These are phyloP conservation scores for Globisporangium mamillatum DNA, from an alignment of 352 stramenopile species.

Conservation along the genomic window DNA sequence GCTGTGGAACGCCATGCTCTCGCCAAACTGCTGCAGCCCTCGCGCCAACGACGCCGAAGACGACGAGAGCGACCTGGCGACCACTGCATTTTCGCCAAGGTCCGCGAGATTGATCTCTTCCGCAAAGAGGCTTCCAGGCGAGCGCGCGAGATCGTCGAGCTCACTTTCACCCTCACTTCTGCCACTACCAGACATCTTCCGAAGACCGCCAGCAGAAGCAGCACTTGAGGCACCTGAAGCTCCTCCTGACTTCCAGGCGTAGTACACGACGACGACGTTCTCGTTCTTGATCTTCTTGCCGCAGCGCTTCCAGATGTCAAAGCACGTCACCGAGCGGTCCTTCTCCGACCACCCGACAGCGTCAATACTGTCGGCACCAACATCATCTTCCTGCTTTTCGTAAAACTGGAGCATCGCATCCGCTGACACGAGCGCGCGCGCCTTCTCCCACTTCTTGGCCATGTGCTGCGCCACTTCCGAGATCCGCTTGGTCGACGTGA, in stretches of 20 bases:
- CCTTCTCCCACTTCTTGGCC: slow-evolving; percentile 67
- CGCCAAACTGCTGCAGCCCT: slow-evolving; percentile 40
- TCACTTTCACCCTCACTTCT: slow-evolving; percentile 28
- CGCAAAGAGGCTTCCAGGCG: slow-evolving; percentile 16
- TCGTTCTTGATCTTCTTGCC: slow-evolving; percentile 60
- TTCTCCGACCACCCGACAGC: slow-evolving; percentile 37
- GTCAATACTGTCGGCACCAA: background rate
- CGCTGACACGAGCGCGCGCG: slow-evolving; percentile 28
- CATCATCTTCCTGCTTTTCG: slow-evolving; percentile 34
- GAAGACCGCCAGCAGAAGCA: background rate
- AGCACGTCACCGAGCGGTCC: slow-evolving; percentile 51
- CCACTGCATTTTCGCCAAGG: background rate
- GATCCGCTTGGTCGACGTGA: slow-evolving; percentile 77
- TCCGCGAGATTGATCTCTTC: slow-evolving; percentile 13
- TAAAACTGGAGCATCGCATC: slow-evolving; percentile 49
- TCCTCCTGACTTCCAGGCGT: slow-evolving; percentile 34
- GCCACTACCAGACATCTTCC: background rate
- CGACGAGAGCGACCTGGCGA: background rate
- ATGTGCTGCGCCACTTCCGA: slow-evolving; percentile 78
- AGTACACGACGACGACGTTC: slow-evolving; percentile 72
- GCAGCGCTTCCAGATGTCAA: slow-evolving; percentile 70
- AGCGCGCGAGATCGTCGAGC: slow-evolving; percentile 1
- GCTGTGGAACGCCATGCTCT: slow-evolving; percentile 38
- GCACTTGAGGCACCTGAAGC: background rate
- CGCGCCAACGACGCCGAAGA: slow-evolving; percentile 22